Evolutionary conservation across 2,329 filamentous ascomycete genomes (phyloP).

Genomic region (Bipolaris zeicola): DNA sequence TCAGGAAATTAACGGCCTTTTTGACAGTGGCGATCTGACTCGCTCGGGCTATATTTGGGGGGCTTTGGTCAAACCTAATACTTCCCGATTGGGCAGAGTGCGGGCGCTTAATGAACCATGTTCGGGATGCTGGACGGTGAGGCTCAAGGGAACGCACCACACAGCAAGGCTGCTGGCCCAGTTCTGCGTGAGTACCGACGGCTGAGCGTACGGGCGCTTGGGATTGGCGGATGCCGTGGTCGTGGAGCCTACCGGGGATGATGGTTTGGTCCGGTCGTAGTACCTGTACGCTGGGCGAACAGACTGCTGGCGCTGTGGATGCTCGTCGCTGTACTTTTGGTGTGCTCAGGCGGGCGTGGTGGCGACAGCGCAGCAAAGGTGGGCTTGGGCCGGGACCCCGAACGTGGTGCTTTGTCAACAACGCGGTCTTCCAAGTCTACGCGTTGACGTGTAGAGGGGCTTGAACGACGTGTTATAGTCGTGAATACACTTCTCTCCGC

Average conservation of each 20-base stretch:
- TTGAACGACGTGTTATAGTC: conserved; percentile 47
- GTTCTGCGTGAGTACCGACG: conserved; percentile 30
- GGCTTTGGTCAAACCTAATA: conserved; percentile 33
- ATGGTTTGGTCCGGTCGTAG: conserved; percentile 5
- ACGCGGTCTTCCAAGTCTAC: conserved; percentile 44
- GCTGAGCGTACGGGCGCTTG: conserved; percentile 40
- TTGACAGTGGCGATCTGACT: conserved; percentile 24
- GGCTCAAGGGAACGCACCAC: conserved; percentile 31
- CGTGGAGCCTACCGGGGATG: neutral
- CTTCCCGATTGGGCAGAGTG: conserved; percentile 15
- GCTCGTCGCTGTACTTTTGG: conserved; percentile 1
- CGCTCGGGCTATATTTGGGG: conserved; percentile 45
- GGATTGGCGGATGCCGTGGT: conserved; percentile 20
- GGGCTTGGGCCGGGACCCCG: conserved; percentile 41
- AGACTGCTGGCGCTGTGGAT: conserved; percentile 22
- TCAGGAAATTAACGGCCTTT: conserved; percentile 41
- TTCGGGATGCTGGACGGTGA: conserved; percentile 31
- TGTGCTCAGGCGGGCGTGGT: neutral
- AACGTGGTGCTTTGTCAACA: conserved; percentile 22
- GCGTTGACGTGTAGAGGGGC: conserved; percentile 34
- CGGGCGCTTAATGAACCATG: conserved; percentile 40
- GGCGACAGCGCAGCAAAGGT: conserved; percentile 25
- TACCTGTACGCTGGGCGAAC: conserved; percentile 13
- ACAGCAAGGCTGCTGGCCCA: conserved; percentile 21
- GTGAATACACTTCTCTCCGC: conserved; percentile 35